Conservation (phyloP, 345 rosid genomes). For the Linum usitatissimum region DNA sequence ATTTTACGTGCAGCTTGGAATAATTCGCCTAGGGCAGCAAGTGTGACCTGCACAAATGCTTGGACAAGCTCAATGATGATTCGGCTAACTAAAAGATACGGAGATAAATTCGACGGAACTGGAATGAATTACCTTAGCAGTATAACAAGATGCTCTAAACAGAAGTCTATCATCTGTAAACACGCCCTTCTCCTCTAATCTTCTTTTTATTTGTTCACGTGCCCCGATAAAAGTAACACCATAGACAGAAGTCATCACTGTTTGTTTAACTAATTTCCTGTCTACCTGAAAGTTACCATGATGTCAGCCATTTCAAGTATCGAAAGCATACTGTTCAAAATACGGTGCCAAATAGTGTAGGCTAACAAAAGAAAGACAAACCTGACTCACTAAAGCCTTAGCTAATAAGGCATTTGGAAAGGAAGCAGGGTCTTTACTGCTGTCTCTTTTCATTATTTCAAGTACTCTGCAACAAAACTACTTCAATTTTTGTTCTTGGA, state of each 20-base stretch:
- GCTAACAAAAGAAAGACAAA: conserved; percentile 17
- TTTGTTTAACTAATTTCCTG: conserved; percentile 86
- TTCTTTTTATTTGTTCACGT: conserved; percentile 88
- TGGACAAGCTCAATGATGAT: conserved; percentile 9
- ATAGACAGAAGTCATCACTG: conserved; percentile 99
- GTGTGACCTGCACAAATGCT: conserved; percentile 49
- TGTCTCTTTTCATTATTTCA: conserved; percentile 71
- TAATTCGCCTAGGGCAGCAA: conserved; percentile 81
- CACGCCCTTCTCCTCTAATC: conserved; percentile 83
- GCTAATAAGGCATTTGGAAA: conserved; percentile 67
- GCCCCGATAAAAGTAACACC: conserved; percentile 98
- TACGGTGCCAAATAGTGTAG: not conserved
- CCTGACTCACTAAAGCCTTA: conserved; percentile 75
- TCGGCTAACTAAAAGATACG: not conserved
- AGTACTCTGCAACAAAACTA: conserved; percentile 50
- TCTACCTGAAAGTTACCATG: conserved; percentile 64
- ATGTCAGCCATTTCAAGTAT: not conserved
- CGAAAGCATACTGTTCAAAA: not conserved
- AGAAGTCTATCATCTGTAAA: conserved; percentile 71
- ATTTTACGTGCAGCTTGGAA: conserved; percentile 94
- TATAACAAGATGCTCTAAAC: conserved; percentile 77
- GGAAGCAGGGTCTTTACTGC: conserved; percentile 62
- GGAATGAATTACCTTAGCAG: conserved; percentile 65
- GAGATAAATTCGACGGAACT: not conserved
- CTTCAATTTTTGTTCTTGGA: conserved; percentile 8